Evolutionary conservation across 176 grass and related monocot species (phyloP).

Genomic region (Oryza glaberrima): DNA sequence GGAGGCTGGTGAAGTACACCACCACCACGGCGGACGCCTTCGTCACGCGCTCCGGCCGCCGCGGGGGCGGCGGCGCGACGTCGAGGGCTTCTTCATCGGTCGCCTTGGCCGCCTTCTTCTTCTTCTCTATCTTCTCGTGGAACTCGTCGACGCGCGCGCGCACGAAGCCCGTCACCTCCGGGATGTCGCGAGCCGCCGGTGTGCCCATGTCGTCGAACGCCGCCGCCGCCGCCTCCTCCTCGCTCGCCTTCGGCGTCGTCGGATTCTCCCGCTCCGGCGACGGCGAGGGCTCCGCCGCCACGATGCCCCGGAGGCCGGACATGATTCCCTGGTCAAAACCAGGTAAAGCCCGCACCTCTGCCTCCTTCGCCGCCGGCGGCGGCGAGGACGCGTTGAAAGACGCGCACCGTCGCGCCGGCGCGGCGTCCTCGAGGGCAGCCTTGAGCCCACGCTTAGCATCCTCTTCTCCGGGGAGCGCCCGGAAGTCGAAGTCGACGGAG

Average conservation of each 20-base stretch:
- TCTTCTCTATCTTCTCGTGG: slow-evolving; percentile 52
- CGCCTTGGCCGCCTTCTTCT: not conserved
- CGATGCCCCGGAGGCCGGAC: slow-evolving; percentile 29
- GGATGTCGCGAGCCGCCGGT: slow-evolving; percentile 39
- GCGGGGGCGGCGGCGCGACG: not conserved
- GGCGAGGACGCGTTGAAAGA: not conserved
- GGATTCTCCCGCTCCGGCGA: slow-evolving; percentile 26
- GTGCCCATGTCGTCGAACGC: not conserved
- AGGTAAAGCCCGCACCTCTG: not conserved
- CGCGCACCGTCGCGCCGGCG: not conserved
- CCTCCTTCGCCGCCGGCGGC: not conserved
- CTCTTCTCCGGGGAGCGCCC: slow-evolving; percentile 16
- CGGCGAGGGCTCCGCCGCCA: slow-evolving; percentile 36
- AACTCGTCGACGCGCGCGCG: slow-evolving; percentile 49
- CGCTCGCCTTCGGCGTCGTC: not conserved
- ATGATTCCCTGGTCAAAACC: slow-evolving; percentile 54
- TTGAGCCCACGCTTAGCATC: slow-evolving; percentile 24
- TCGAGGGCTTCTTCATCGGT: not conserved
- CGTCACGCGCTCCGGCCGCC: slow-evolving; percentile 19
- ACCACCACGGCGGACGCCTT: slow-evolving; percentile 35
- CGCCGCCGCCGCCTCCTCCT: not conserved
- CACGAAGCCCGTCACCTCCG: slow-evolving; percentile 48
- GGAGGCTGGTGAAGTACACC: slow-evolving; percentile 86
- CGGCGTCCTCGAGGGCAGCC: slow-evolving; percentile 41
- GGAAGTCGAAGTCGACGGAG: too few relatives aligned